Conservation (phyloP, 345 rosid species). For the Erucastrum elatum region DNA sequence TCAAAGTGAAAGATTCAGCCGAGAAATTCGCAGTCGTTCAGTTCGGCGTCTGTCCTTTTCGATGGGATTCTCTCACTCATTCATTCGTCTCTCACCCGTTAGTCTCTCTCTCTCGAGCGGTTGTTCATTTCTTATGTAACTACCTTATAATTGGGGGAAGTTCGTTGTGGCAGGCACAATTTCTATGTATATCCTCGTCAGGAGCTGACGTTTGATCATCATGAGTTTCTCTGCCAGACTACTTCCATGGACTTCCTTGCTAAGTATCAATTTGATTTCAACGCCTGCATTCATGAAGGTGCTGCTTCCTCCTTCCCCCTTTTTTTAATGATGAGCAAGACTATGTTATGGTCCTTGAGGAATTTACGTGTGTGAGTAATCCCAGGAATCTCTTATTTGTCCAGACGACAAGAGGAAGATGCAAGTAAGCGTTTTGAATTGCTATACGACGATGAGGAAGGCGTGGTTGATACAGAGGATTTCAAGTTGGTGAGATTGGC, state of each 20-base stretch:
- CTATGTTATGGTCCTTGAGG: slow-evolving; percentile 20
- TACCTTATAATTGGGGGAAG: too few species aligned
- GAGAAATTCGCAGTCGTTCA: slow-evolving; percentile 94
- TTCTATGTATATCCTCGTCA: slow-evolving; percentile 80
- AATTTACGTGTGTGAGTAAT: slow-evolving; percentile 51
- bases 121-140: slow-evolving; percentile 2
- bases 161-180: slow-evolving; percentile 88
- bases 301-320: background rate
- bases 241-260: slow-evolving; percentile 85
- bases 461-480: slow-evolving; percentile 41
- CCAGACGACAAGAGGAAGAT: slow-evolving; percentile 75
- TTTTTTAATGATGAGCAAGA: background rate
- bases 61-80: slow-evolving; percentile 70
- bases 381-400: slow-evolving; percentile 59
- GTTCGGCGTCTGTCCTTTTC: slow-evolving; percentile 93
- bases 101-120: slow-evolving; percentile 6
- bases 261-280: slow-evolving; percentile 89
- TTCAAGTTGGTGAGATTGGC: slow-evolving; percentile 49
- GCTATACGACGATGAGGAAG: slow-evolving; percentile 32
- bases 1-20: slow-evolving; percentile 92
- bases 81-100: slow-evolving; percentile 81
- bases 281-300: slow-evolving; percentile 82
- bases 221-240: slow-evolving; percentile 88
- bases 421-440: slow-evolving; percentile 46
- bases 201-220: slow-evolving; percentile 53